A percentile compares a stretch with the other conserved stretches of the same genome.
phyloP scores from a whole-genome alignment of 495 filamentous ascomycete species.

The Aspergillus bridgeri region DNA sequence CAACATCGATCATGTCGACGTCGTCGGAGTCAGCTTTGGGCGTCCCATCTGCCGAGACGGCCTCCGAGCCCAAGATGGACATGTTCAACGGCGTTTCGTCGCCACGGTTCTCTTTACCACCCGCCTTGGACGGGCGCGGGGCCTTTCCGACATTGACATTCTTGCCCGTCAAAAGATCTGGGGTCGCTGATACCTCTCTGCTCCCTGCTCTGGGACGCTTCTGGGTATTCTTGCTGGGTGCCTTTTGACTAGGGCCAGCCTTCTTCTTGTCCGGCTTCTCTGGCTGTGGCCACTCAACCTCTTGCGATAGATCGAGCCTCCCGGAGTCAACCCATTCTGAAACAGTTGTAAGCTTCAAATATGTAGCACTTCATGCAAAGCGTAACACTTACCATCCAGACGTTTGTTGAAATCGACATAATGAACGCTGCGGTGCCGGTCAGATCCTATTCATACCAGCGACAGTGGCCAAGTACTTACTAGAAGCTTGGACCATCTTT shows the following conservation, averaged over 20 bases:
- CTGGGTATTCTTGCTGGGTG: slow-evolving; percentile 48
- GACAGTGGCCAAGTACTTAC: slow-evolving; percentile 29
- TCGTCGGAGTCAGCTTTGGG: slow-evolving; percentile 59
- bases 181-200: slow-evolving; percentile 57
- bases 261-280: slow-evolving; percentile 70
- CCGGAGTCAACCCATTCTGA: slow-evolving; percentile 81
- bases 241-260: slow-evolving; percentile 40
- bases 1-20: slow-evolving; percentile 61
- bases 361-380: not conserved
- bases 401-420: slow-evolving; percentile 99
- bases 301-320: slow-evolving; percentile 75
- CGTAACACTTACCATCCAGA: slow-evolving; percentile 59
- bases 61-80: slow-evolving; percentile 46
- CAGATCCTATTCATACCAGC: not conserved
- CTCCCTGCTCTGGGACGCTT: slow-evolving; percentile 52
- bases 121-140: slow-evolving; percentile 52
- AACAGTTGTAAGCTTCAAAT: slow-evolving; percentile 16
- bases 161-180: slow-evolving; percentile 52
- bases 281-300: slow-evolving; percentile 75
- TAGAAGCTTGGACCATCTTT: slow-evolving; percentile 86
- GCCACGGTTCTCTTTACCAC: slow-evolving; percentile 59
- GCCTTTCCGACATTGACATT: slow-evolving; percentile 46
- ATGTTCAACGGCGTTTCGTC: slow-evolving; percentile 35
- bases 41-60: slow-evolving; percentile 48
- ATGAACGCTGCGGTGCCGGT: slow-evolving; percentile 62